Evolutionary conservation across 495 filamentous ascomycete species (phyloP).

Genomic region (Penicillium taxi): DNA sequence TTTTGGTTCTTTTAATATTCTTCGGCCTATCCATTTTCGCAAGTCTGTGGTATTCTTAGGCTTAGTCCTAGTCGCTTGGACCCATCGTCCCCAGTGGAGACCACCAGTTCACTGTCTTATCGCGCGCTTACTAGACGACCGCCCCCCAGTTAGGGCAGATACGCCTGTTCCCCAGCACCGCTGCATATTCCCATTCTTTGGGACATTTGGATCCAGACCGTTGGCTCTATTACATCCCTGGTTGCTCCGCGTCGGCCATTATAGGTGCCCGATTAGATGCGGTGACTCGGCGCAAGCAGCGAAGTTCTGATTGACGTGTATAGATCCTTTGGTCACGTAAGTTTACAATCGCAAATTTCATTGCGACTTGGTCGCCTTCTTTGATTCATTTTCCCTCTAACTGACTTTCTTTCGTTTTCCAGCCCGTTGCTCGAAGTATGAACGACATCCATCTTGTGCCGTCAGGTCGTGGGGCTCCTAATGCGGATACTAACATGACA

Average conservation of each 20-base stretch:
- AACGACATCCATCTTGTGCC: conserved; percentile 10
- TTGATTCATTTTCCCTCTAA: conserved; percentile 1
- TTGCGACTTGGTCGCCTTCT: conserved; percentile 9
- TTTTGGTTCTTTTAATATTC: conserved; percentile 6
- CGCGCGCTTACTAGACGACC: conserved; percentile 24
- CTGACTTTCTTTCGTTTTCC: not conserved
- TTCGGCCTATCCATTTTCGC: not conserved
- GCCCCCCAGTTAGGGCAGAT: conserved; percentile 21
- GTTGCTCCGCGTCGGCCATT: conserved; percentile 11
- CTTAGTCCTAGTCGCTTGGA: not conserved
- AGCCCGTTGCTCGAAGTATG: conserved; percentile 11
- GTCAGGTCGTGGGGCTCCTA: conserved; percentile 15
- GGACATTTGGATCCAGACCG: conserved; percentile 15
- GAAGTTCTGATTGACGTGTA: conserved; percentile 12
- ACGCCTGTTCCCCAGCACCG: conserved; percentile 8
- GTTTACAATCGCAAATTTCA: conserved; percentile 11
- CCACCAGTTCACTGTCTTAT: conserved; percentile 13
- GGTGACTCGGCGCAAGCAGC: conserved; percentile 16
- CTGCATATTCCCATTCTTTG: conserved; percentile 9
- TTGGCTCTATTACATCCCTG: conserved; percentile 4
- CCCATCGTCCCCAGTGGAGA: conserved; percentile 1
- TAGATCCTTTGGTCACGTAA: conserved; percentile 16
- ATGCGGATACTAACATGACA: conserved; percentile 19
- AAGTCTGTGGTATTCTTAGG: not conserved
- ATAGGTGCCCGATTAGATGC: conserved; percentile 10